Evolutionary conservation across 164 flowering plant species (phyloP), one percentile per base, ranked within the genome.

Genomic region (Nelumbo lutea): DNA sequence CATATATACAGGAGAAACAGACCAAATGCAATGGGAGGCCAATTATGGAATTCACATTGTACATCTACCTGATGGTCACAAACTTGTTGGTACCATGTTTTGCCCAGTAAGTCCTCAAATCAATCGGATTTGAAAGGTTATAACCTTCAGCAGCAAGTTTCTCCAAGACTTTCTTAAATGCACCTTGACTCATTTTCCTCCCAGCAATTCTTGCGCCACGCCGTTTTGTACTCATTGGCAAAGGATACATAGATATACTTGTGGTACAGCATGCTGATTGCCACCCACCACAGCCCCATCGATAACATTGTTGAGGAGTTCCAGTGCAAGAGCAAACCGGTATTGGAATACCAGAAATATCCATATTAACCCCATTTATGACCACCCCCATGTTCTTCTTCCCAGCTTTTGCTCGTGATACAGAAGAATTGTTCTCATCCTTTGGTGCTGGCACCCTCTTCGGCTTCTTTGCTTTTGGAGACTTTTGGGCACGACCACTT

Each of bases 261-360:
- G 96, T 92, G 13, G 98, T 88, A 71, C 97, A 91, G 69, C 98
- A 92, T 5, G 98, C 96, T 0, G 96, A 90, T 59, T 92, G 98
- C 98, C 98, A 92, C 44, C 98, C 98, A 67, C 98, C 98, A 75
- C 91, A 87, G 1, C 98, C 98, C 98, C 98, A 92, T 42, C 91
- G 79, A 71, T 92, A 92, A 64, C 98, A 92, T 72, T 88, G 96
- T 73, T 92, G 96, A 50, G 93, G 86, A 46, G 79, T 42, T 69
- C 93, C 93, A 43, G 96, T 90, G 64, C 97, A 91, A 0, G 97
- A 88, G 79, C 97, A 91, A 64, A 90, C 83, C 0, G 97, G 97
- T 60, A 86, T 87, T 0, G 97, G 96, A 59, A 91, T 85, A 9
- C 96, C 85, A 0, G 91, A 79, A 56, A 91, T 82, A 76, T 91